These are phyloP conservation scores for Geoglossum cookeanum DNA, from an alignment of 2,329 filamentous ascomycete species.

Conservation along the genomic window DNA sequence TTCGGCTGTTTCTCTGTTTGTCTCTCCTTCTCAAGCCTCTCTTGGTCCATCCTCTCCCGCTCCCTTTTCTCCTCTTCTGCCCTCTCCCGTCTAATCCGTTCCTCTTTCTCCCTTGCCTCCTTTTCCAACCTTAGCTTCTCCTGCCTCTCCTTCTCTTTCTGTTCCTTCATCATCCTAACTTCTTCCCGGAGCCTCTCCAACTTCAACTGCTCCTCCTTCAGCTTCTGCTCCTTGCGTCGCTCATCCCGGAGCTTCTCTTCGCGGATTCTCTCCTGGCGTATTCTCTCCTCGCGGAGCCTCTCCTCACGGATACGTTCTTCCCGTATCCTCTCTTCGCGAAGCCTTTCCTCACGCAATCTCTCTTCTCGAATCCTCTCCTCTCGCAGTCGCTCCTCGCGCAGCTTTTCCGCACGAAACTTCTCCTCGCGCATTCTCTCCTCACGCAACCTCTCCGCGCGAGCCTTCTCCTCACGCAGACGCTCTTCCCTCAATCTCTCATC, in stretches of 20 bases:
- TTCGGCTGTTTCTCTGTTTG: not conserved
- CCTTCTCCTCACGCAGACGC: not conserved
- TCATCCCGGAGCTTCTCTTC: not conserved
- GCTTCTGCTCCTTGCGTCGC: not conserved
- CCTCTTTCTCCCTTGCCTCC: not conserved
- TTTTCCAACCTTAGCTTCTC: not conserved
- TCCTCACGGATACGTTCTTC: not conserved
- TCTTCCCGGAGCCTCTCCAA: not conserved
- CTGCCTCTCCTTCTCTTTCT: not conserved
- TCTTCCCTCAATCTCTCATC: not conserved
- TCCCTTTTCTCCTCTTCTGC: not conserved
- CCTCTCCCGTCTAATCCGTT: not conserved
- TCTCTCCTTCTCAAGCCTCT: not conserved
- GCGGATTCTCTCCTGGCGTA: not conserved
- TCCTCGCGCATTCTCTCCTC: not conserved
- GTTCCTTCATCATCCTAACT: not conserved
- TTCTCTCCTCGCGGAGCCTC: not conserved
- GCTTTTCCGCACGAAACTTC: not conserved
- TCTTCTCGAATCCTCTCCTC: not conserved
- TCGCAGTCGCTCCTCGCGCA: not conserved
- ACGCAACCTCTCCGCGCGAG: not conserved
- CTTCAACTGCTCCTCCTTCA: not conserved
- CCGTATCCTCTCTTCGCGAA: not conserved
- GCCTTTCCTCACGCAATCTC: not conserved
- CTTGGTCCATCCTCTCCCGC: not conserved